These are phyloP conservation scores for Auricularia sp. DNA, from an alignment of 768 basidiomycete species.

Conservation along the genomic window DNA sequence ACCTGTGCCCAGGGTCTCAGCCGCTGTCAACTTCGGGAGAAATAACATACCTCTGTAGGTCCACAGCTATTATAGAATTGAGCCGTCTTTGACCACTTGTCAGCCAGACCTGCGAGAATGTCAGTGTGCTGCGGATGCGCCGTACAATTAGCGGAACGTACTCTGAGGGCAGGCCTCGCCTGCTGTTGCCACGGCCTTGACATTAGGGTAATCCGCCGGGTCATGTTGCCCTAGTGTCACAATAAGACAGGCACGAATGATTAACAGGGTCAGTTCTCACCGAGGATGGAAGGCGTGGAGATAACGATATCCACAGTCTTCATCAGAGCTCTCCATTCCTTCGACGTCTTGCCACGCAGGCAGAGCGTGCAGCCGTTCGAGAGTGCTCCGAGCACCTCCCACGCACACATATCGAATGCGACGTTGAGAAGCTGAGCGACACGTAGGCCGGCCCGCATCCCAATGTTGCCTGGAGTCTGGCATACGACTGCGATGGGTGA, in stretches of 20 bases:
- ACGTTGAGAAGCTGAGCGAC: constrained; percentile 55
- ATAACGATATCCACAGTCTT: constrained; percentile 42
- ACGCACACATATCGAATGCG: constrained; percentile 58
- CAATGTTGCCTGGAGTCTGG: constrained; percentile 42
- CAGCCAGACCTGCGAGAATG: constrained; percentile 22
- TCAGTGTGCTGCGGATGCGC: background rate
- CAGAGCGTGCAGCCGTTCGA: constrained; percentile 44
- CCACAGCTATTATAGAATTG: constrained; percentile 46
- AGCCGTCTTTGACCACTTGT: constrained; percentile 34
- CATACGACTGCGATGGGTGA: constrained; percentile 26
- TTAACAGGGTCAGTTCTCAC: constrained; percentile 9
- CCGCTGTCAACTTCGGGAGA: background rate
- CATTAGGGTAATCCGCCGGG: constrained; percentile 42
- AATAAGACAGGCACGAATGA: constrained; percentile 1
- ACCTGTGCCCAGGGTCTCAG: constrained; percentile 9
- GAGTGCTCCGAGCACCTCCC: constrained; percentile 46
- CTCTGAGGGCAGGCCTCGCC: constrained; percentile 49
- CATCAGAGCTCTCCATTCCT: constrained; percentile 41
- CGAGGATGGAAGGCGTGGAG: constrained; percentile 42
- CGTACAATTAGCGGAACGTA: constrained; percentile 13
- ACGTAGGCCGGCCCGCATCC: constrained; percentile 44
- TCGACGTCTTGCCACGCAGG: constrained; percentile 39
- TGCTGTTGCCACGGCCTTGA: constrained; percentile 43
- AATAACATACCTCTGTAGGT: constrained; percentile 37
- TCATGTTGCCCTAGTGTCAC: constrained; percentile 27